Base-by-base conservation (phyloP, 306 rosid genomes). In the Carpinus fangiana region DNA sequence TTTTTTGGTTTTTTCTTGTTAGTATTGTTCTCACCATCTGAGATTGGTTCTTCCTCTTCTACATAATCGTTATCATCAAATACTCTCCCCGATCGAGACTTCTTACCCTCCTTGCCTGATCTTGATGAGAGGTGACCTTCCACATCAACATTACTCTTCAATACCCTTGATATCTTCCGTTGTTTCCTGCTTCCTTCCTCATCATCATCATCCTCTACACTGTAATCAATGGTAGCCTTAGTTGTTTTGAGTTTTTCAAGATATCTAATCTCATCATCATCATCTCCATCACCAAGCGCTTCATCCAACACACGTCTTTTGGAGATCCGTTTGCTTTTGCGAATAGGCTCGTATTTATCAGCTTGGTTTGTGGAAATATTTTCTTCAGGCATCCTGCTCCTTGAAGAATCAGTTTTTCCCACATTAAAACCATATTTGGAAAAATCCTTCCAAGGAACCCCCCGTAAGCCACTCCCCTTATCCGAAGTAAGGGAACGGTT, bases 241-340 rank as follows among this genome's bases (percentile, higher is more conserved):
- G 87, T 72, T 50, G 82, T 81, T 17, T 62, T 80, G 45, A 80
- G 80, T 59, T 75, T 84, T 69, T 45, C 83, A 50, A 87, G 87
- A 48, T 79, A 84, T 8, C n/a, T 82, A 70, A 87, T 80, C 62
- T 87, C 85, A 11, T 75, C 78, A 41, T 84, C 83, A 54, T 82
- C 81, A 9, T 71, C 88, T 18, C 77, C 84, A 8, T 76, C 75
- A n/a, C 46, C 50, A 51, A 80, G 79, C 46, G 53, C 83, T 13
- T 20, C 78, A 56, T 69, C 82, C 28, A 78, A 72, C 48, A 70
- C 70, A 7, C 86, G 72, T 61, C 78, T 83, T 72, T 83, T 83
- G 31, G 82, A 78, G 79, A 79, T 72, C 57, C 87, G 72, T 60
- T 80, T 88, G 82, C 86, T 83, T 73, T 85, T 85, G 38, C 84